Conservation (phyloP, 192 early-diverging fungal species). For the Phycomyces blakesleeanus region DNA sequence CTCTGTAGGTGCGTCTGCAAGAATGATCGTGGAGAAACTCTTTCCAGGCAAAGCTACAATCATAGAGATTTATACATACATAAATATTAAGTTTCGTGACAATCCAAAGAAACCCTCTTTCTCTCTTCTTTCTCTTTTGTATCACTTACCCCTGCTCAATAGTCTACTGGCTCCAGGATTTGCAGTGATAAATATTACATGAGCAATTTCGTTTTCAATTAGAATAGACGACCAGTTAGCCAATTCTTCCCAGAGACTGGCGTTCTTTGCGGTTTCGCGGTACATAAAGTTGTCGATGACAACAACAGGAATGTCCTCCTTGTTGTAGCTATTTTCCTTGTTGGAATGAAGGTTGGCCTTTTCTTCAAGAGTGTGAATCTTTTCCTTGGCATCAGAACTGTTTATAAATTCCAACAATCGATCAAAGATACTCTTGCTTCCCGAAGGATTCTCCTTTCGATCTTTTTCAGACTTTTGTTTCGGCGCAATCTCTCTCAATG, state of each 20-base stretch:
- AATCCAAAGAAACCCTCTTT: too few relatives aligned
- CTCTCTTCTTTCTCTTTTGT: too few relatives aligned
- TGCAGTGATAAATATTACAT: slow-evolving; percentile 85
- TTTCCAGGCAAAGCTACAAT: slow-evolving; percentile 62
- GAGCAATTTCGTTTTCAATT: slow-evolving; percentile 81
- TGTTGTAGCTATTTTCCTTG: not conserved
- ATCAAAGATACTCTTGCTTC: not conserved
- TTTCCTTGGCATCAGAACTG: not conserved
- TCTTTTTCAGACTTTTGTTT: slow-evolving; percentile 4
- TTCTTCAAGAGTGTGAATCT: slow-evolving; percentile 5
- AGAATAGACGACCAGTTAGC: slow-evolving; percentile 82
- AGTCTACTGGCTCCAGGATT: slow-evolving; percentile 64
- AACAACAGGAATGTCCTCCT: slow-evolving; percentile 74
- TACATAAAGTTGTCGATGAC: slow-evolving; percentile 85
- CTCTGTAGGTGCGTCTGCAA: slow-evolving; percentile 70
- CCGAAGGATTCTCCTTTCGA: slow-evolving; percentile 8
- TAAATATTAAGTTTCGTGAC: too few relatives aligned
- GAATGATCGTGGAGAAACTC: slow-evolving; percentile 60
- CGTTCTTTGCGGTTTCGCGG: slow-evolving; percentile 59
- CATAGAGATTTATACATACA: slow-evolving; percentile 1
- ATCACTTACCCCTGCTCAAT: slow-evolving; percentile 60
- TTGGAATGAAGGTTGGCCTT: not conserved
- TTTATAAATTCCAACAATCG: not conserved
- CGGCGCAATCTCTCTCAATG: slow-evolving; percentile 59
- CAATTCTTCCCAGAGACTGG: slow-evolving; percentile 65